These are phyloP conservation scores for Lentinula aciculospora DNA, from an alignment of 768 basidiomycete species.

Conservation along the genomic window DNA sequence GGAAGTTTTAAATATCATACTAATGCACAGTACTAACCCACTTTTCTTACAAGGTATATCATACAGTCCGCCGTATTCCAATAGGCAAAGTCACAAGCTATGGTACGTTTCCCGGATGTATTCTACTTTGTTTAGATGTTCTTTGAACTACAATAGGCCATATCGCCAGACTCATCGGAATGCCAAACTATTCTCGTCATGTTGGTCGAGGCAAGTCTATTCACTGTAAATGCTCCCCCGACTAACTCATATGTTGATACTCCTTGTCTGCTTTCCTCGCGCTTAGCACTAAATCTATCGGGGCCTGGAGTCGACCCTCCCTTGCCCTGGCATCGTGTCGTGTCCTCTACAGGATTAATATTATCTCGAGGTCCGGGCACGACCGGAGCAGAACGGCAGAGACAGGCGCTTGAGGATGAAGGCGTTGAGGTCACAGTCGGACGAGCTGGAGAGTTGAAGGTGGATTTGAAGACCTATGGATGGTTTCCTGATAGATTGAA, in stretches of 20 bases:
- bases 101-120: constrained; percentile 32
- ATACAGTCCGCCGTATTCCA: constrained; percentile 67
- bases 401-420: constrained; percentile 72
- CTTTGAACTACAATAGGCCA: constrained; percentile 44
- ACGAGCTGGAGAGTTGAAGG: constrained; percentile 49
- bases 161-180: constrained; percentile 73
- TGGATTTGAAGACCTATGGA: constrained; percentile 53
- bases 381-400: constrained; percentile 67
- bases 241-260: background rate
- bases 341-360: constrained; percentile 64
- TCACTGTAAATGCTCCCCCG: background rate
- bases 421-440: constrained; percentile 69
- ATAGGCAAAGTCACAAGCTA: constrained; percentile 67
- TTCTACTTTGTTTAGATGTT: background rate
- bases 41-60: constrained; percentile 51
- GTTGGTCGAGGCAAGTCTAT: constrained; percentile 67
- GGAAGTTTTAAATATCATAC: background rate
- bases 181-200: constrained; percentile 74
- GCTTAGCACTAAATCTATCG: constrained; percentile 77
- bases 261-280: background rate
- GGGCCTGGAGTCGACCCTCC: constrained; percentile 53
- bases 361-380: constrained; percentile 86
- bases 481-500: constrained; percentile 55
- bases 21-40: background rate
- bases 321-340: constrained; percentile 80